Evolutionary conservation across 139 green algal species (phyloP).

Genomic region (Parachlorella kessleri): DNA sequence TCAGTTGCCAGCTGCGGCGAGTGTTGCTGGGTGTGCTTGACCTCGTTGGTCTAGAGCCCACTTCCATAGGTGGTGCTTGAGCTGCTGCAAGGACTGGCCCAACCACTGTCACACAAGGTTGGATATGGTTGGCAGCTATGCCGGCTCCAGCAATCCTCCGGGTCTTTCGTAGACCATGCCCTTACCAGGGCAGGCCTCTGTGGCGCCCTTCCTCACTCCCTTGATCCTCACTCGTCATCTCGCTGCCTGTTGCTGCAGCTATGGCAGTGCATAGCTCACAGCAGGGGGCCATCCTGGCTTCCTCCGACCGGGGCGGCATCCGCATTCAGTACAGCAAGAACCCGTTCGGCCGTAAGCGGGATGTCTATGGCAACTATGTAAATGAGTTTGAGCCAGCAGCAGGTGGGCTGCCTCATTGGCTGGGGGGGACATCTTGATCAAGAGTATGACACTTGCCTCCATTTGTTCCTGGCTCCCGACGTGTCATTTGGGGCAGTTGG

Average conservation of each 20-base stretch:
- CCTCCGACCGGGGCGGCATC: constrained; percentile 85
- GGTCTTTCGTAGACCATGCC: too few relatives aligned
- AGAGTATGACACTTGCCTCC: too few relatives aligned
- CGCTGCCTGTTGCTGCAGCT: constrained; percentile 37
- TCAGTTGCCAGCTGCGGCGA: too few relatives aligned
- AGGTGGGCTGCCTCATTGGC: too few relatives aligned
- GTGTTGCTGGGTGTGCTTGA: too few relatives aligned
- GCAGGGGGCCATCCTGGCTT: constrained; percentile 69
- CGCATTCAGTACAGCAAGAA: constrained; percentile 92
- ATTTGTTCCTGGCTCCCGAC: too few relatives aligned
- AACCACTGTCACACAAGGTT: not conserved
- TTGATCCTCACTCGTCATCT: not conserved
- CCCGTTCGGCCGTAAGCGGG: constrained; percentile 87
- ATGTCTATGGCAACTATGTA: constrained; percentile 45
- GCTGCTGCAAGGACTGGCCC: not conserved
- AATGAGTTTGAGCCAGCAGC: not conserved
- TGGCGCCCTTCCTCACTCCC: not conserved
- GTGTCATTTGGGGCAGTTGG: too few relatives aligned
- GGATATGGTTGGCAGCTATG: not conserved
- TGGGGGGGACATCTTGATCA: too few relatives aligned
- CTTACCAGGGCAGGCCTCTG: too few relatives aligned
- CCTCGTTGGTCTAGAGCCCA: too few relatives aligned
- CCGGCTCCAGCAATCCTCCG: too few relatives aligned
- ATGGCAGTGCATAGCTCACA: constrained; percentile 71
- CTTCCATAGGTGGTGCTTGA: not conserved